Conservation (phyloP, 257 asterid species). For the Fraxinus quadrangulata region DNA sequence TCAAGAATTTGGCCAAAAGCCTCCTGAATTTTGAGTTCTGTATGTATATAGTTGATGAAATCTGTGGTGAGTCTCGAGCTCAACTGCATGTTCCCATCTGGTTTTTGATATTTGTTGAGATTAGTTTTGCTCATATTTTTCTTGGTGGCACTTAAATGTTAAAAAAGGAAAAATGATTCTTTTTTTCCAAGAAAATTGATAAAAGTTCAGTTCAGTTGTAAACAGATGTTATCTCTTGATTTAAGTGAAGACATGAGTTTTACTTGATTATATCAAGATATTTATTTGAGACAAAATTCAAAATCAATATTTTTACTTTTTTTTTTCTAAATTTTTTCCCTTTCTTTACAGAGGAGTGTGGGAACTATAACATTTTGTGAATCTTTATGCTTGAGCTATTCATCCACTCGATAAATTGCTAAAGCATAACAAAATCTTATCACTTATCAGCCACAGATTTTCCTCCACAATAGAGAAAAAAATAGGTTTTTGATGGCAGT, state of each 20-base stretch:
- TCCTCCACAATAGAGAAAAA: slow-evolving; percentile 8
- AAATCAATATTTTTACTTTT: not conserved
- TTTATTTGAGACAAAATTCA: not conserved
- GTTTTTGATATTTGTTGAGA: not conserved
- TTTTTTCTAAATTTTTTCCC: not conserved
- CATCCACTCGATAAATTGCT: not conserved
- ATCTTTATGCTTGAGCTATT: slow-evolving; percentile 20
- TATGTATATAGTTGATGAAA: slow-evolving; percentile 3
- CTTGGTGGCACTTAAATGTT: not conserved
- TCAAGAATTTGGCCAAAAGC: slow-evolving; percentile 4
- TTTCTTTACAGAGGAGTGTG: not conserved
- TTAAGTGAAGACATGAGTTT: slow-evolving; percentile 4
- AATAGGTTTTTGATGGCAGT: not conserved
- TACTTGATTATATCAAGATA: not conserved
- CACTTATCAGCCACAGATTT: not conserved
- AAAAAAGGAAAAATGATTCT: not conserved
- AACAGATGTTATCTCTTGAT: slow-evolving; percentile 1
- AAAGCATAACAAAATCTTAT: not conserved
- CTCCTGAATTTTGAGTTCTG: not conserved
- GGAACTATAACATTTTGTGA: not conserved
- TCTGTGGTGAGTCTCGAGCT: slow-evolving; percentile 8
- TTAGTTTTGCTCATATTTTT: not conserved
- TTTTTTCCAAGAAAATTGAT: slow-evolving; percentile 4
- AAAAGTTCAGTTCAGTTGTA: not conserved
- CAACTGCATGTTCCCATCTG: not conserved